Percentiles rank a stretch among this genome's conserved stretches.
These are phyloP conservation scores for Diaporthe ampelina DNA, from an alignment of 2,329 filamentous ascomycete species.

Conservation along the genomic window DNA sequence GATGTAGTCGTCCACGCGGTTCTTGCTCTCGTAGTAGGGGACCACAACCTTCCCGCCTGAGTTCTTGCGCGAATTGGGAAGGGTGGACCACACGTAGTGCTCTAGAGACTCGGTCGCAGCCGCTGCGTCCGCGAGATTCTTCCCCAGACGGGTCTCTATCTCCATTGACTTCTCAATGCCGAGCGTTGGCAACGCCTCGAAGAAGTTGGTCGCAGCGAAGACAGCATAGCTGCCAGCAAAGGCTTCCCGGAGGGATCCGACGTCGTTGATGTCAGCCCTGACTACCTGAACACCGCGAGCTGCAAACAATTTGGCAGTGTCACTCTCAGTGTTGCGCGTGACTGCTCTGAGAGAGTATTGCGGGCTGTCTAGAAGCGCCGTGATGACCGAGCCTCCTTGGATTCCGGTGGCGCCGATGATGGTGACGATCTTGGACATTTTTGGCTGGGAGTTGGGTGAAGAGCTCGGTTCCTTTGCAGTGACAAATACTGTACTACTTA, in stretches of 20 bases:
- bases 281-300: slow-evolving; percentile 49
- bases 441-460: not conserved
- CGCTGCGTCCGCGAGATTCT: slow-evolving; percentile 59
- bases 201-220: slow-evolving; percentile 59
- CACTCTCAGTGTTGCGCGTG: slow-evolving; percentile 50
- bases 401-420: slow-evolving; percentile 52
- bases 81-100: slow-evolving; percentile 62
- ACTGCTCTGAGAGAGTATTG: slow-evolving; percentile 49
- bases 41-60: slow-evolving; percentile 51
- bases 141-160: slow-evolving; percentile 55
- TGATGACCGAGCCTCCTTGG: slow-evolving; percentile 54
- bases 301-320: slow-evolving; percentile 48
- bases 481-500: not conserved
- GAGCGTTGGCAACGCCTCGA: slow-evolving; percentile 49
- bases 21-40: slow-evolving; percentile 60
- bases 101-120: slow-evolving; percentile 52
- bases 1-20: slow-evolving; percentile 56
- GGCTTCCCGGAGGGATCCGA: slow-evolving; percentile 43
- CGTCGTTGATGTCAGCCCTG: slow-evolving; percentile 49
- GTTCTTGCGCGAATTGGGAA: slow-evolving; percentile 52
- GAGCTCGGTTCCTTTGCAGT: too few relatives aligned
- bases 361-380: slow-evolving; percentile 46
- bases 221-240: slow-evolving; percentile 46
- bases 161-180: slow-evolving; percentile 51
- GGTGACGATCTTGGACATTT: slow-evolving; percentile 46